Evolutionary conservation across 2,329 filamentous ascomycete species (phyloP), one percentile per base, ranked within the genome.

Genomic region (Periconia digitata): DNA sequence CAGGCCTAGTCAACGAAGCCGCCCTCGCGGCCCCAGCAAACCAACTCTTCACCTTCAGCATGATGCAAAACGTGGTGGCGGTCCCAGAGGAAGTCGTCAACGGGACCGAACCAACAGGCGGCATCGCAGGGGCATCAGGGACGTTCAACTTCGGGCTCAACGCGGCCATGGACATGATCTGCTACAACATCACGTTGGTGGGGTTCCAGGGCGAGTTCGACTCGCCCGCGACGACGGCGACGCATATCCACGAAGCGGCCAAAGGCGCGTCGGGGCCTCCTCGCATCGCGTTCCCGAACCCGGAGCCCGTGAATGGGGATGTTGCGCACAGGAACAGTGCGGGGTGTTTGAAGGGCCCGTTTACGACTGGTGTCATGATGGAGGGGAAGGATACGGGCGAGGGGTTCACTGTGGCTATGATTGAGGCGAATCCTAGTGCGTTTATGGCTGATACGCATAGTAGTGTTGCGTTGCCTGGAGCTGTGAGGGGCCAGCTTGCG

Each of bases 401-500:
- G 18, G 78, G 77, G 3, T 82, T 83, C 64, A 70, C 69, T 21
- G 73, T 83, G 29, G 60, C 57, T 29, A 64, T 76, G 68, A 81
- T 82, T 46, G 78, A 82, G 68, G 63, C 66, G 38, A 74, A 80
- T 57, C 79, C 80, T 1, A 50, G 59, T 13, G 72, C 59, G 15
- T 83, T 81, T 70, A 80, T 81, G 60, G 71, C 77, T 35, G 80
- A 83, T 58, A 72, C 75, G 4, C 80, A 83, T 68, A 79, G 79
- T 2, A 77, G 70, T 60, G 62, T 76, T 37, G 78, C 76, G 23
- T 70, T 80, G 21, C 74, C 78, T n/a, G 80, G 80, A 47, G 80
- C 78, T 34, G 74, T 79, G 22, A 68, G 80, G 39, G 80, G 79
- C 8, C 80, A 83, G 46, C 39, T 65, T 39, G 60, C 55, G 24